Conservation (phyloP, 257 asterid genomes). For the Paulownia fortunei region DNA sequence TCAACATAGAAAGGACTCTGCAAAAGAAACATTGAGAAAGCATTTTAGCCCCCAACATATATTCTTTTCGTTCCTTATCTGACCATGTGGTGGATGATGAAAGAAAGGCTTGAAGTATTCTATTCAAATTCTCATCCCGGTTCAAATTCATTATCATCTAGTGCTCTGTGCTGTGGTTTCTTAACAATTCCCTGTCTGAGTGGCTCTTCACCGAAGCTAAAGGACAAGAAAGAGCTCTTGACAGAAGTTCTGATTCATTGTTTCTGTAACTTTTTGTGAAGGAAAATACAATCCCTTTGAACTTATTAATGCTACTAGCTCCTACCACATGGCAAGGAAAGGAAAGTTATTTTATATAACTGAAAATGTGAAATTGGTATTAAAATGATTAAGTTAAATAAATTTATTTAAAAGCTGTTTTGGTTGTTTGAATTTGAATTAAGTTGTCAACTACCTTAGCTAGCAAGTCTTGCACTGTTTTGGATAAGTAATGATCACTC, state of each 20-base stretch:
- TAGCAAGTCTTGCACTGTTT: background rate
- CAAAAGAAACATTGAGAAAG: slow-evolving; percentile 20
- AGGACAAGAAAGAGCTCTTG: slow-evolving; percentile 1
- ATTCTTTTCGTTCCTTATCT: slow-evolving; percentile 1
- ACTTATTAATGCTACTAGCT: slow-evolving; percentile 8
- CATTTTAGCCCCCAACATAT: slow-evolving; percentile 1
- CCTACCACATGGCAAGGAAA: slow-evolving; percentile 1
- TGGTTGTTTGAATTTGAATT: slow-evolving; percentile 15
- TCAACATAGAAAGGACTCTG: slow-evolving; percentile 2
- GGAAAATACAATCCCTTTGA: background rate
- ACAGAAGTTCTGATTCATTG: background rate
- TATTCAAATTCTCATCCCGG: slow-evolving; percentile 22
- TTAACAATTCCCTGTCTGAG: background rate
- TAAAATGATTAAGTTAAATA: background rate
- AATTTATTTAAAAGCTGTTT: slow-evolving; percentile 11
- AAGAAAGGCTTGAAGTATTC: slow-evolving; percentile 19
- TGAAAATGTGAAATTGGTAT: slow-evolving; percentile 15
- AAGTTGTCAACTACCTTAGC: slow-evolving; percentile 9
- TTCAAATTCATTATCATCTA: slow-evolving; percentile 13
- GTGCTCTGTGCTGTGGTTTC: slow-evolving; percentile 19
- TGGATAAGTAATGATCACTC: background rate
- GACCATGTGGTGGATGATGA: background rate
- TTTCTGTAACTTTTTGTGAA: slow-evolving; percentile 25
- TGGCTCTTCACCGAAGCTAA: slow-evolving; percentile 7
- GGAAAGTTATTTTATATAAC: background rate